phyloP scores from a whole-genome alignment of 2,329 filamentous ascomycete genomes.

The Pyricularia pennisetigena region DNA sequence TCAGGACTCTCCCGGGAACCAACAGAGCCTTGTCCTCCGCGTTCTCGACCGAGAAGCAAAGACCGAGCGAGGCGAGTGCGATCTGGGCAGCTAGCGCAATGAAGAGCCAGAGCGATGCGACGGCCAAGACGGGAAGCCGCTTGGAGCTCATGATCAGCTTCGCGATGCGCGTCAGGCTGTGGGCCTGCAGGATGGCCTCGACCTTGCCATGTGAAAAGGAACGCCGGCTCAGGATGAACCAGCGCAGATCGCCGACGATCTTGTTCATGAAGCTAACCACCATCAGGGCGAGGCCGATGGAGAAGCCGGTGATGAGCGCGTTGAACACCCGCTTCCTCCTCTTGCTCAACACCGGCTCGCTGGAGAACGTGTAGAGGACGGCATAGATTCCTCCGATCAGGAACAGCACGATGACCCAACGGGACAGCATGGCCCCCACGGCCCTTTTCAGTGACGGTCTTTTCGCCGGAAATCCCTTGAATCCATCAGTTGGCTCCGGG shows the following conservation, averaged over 20 bases:
- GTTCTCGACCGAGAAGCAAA: constrained; percentile 30
- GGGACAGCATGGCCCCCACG: neutral
- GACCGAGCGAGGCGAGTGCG: constrained; percentile 21
- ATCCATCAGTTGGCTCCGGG: neutral
- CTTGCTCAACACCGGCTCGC: neutral
- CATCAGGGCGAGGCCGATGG: constrained; percentile 30
- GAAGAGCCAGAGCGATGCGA: neutral
- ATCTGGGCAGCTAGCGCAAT: constrained; percentile 1
- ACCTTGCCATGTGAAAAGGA: constrained; percentile 28
- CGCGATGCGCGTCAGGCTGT: constrained; percentile 1
- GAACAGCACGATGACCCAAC: neutral
- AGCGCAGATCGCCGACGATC: constrained; percentile 32
- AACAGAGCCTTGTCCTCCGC: constrained; percentile 23
- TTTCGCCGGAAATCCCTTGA: constrained; percentile 3
- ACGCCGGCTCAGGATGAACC: constrained; percentile 30
- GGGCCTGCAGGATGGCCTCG: neutral
- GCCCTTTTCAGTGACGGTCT: constrained; percentile 1
- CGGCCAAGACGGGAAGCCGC: neutral
- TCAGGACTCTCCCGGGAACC: constrained; percentile 21
- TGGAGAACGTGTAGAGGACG: neutral
- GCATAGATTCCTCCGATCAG: neutral
- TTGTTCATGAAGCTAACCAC: constrained; percentile 31
- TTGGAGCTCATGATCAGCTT: constrained; percentile 3
- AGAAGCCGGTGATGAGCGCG: constrained; percentile 30
- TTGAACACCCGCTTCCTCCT: constrained; percentile 21